Conservation (phyloP, 352 stramenopile species). For the Globisporangium nunn region DNA sequence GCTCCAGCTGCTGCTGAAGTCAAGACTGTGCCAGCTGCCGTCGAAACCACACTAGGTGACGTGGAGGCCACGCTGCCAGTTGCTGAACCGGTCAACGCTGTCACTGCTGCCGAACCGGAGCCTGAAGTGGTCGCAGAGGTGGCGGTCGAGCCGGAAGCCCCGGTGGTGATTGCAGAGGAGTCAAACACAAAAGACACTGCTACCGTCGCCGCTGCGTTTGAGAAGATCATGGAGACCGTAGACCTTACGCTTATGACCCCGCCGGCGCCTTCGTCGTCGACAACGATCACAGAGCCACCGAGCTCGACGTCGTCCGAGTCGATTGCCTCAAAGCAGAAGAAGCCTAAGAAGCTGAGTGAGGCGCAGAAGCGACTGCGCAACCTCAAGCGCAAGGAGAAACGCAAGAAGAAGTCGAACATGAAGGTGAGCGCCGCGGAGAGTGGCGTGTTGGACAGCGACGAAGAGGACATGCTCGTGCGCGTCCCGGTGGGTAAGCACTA, state of each 20-base stretch:
- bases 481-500: slow-evolving; percentile 12
- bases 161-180: not conserved
- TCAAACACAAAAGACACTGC: not conserved
- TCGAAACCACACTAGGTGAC: not conserved
- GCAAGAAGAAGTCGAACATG: slow-evolving; percentile 53
- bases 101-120: not conserved
- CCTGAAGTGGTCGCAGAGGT: not conserved
- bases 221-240: slow-evolving; percentile 16
- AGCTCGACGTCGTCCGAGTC: slow-evolving; percentile 9
- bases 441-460: slow-evolving; percentile 17
- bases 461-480: slow-evolving; percentile 18
- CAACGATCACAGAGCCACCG: not conserved
- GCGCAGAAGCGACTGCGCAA: slow-evolving; percentile 64
- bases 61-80: not conserved
- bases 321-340: slow-evolving; percentile 6
- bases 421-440: slow-evolving; percentile 31
- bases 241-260: slow-evolving; percentile 9
- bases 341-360: slow-evolving; percentile 33
- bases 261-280: not conserved
- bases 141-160: not conserved
- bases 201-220: slow-evolving; percentile 4
- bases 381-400: slow-evolving; percentile 69
- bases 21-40: not conserved
- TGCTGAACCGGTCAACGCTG: not conserved
- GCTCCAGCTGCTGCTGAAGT: not conserved